phyloP scores from a whole-genome alignment of 2,329 filamentous ascomycete species.

The Acrocalymma vagum region DNA sequence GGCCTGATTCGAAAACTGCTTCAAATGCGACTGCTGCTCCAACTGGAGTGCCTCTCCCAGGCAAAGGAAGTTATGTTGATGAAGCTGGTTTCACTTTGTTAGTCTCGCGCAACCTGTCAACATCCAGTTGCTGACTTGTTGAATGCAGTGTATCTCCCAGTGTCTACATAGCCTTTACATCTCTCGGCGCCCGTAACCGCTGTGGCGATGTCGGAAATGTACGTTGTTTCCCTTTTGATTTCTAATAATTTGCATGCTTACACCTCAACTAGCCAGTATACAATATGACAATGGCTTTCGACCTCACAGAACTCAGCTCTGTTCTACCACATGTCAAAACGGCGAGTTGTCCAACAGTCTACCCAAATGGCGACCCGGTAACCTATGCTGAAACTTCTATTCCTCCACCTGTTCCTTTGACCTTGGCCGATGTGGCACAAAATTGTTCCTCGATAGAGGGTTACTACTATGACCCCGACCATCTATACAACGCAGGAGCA shows the following conservation, averaged over 20 bases:
- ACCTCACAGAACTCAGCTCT: constrained; percentile 16
- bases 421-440: constrained; percentile 12
- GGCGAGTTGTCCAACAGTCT: constrained; percentile 3
- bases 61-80: too few species aligned
- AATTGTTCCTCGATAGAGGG: constrained; percentile 15
- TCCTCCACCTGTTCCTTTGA: constrained; percentile 4
- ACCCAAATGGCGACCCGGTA: background rate
- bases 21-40: too few species aligned
- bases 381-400: background rate
- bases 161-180: too few species aligned
- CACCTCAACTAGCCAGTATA: too few species aligned
- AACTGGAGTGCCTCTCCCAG: too few species aligned
- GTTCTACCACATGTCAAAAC: constrained; percentile 1
- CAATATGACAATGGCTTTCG: constrained; percentile 15
- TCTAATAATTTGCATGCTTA: too few species aligned
- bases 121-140: too few species aligned
- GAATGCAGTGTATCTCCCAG: too few species aligned
- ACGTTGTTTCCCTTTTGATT: too few species aligned
- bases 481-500: constrained; percentile 2
- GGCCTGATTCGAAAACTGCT: too few species aligned
- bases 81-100: too few species aligned
- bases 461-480: constrained; percentile 13
- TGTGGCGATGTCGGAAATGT: constrained; percentile 1
- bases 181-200: background rate
- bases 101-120: too few species aligned